Evolutionary conservation across 768 basidiomycete species (phyloP).

Genomic region (Mycena kentingensis): DNA sequence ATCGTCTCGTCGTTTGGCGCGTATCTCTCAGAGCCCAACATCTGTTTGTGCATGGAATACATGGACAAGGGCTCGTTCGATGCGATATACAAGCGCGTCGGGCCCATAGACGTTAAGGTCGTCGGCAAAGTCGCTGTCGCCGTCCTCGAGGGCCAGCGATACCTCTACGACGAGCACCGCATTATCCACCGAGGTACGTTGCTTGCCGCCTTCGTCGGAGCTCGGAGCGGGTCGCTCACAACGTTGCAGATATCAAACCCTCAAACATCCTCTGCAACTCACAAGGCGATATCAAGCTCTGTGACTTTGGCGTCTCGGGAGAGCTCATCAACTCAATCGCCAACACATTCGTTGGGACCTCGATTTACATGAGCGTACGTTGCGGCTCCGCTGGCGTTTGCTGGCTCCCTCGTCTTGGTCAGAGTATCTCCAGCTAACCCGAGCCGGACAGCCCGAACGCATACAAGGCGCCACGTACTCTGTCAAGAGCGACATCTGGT

Average conservation of each 20-base stretch:
- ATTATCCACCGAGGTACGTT: slow-evolving; percentile 96
- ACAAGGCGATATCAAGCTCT: slow-evolving; percentile 94
- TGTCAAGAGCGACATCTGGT: slow-evolving; percentile 99
- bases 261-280: slow-evolving; percentile 97
- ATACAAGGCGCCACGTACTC: slow-evolving; percentile 99
- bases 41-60: slow-evolving; percentile 98
- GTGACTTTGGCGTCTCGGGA: slow-evolving; percentile 98
- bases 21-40: slow-evolving; percentile 94
- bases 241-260: slow-evolving; percentile 88
- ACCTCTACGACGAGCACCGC: slow-evolving; percentile 94
- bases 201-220: background rate
- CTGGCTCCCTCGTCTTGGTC: background rate
- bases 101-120: slow-evolving; percentile 88
- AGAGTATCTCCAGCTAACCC: slow-evolving; percentile 19
- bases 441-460: slow-evolving; percentile 99
- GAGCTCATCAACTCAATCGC: slow-evolving; percentile 99
- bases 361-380: slow-evolving; percentile 98
- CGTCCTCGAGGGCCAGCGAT: slow-evolving; percentile 92
- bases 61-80: slow-evolving; percentile 95
- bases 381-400: slow-evolving; percentile 6
- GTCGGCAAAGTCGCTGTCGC: slow-evolving; percentile 94
- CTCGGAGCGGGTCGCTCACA: background rate
- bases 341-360: slow-evolving; percentile 99
- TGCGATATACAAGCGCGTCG: slow-evolving; percentile 94
- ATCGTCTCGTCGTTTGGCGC: slow-evolving; percentile 98